Conservation (phyloP, 2,329 filamentous ascomycete species). For the Colletotrichum theobromicola region DNA sequence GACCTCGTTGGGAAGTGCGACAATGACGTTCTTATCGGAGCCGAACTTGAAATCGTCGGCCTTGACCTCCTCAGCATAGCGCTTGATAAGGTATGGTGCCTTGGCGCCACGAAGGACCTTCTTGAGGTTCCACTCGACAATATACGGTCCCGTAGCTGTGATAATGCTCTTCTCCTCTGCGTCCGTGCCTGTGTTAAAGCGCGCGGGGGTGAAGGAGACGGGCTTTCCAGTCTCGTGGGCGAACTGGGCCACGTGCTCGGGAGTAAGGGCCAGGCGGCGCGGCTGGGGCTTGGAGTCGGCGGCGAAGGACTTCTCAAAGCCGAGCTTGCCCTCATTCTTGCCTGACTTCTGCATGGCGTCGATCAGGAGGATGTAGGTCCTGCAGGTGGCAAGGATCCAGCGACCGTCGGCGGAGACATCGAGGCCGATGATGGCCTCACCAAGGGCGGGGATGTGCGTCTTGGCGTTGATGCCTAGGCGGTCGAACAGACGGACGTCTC, state of each 20-base stretch:
- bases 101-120: conserved; percentile 83
- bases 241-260: conserved; percentile 94
- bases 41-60: conserved; percentile 99
- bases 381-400: conserved; percentile 93
- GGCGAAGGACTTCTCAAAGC: conserved; percentile 91
- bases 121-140: conserved; percentile 94
- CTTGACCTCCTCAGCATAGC: conserved; percentile 93
- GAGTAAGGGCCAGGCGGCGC: conserved; percentile 84
- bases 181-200: conserved; percentile 89
- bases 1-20: conserved; percentile 94
- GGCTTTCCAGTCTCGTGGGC: conserved; percentile 92
- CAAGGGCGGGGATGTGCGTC: conserved; percentile 93
- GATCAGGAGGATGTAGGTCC: conserved; percentile 92
- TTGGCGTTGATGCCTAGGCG: conserved; percentile 96
- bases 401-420: conserved; percentile 95
- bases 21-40: conserved; percentile 96
- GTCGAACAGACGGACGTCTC: conserved; percentile 95
- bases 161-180: conserved; percentile 91
- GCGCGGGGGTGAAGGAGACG: conserved; percentile 87
- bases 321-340: conserved; percentile 98
- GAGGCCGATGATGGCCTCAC: conserved; percentile 92
- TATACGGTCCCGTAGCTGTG: conserved; percentile 94
- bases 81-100: conserved; percentile 94
- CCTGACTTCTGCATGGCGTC: conserved; percentile 89
- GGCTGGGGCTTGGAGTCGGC: conserved; percentile 95